Evolutionary conservation across 2,329 filamentous ascomycete genomes (phyloP).

Genomic region (Aureobasidium pullulans): DNA sequence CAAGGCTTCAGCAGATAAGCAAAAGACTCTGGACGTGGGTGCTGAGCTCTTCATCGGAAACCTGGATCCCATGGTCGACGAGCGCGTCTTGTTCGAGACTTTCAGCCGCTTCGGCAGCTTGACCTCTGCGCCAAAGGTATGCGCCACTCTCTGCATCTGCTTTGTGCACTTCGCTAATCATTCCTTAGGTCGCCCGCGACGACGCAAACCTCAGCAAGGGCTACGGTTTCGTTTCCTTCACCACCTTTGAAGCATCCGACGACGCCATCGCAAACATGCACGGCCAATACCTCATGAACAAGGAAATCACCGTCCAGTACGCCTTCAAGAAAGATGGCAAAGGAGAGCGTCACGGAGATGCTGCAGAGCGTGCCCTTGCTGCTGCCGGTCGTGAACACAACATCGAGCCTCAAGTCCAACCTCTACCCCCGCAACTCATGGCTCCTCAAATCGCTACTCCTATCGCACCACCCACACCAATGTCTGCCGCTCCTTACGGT

Average conservation of each 20-base stretch:
- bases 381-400: slow-evolving; percentile 92
- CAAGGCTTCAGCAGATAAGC: slow-evolving; percentile 89
- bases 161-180: background rate
- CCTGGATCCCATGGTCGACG: slow-evolving; percentile 86
- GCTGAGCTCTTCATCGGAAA: slow-evolving; percentile 97
- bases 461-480: slow-evolving; percentile 33
- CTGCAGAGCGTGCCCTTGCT: slow-evolving; percentile 85
- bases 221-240: slow-evolving; percentile 91
- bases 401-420: slow-evolving; percentile 72
- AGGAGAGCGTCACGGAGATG: slow-evolving; percentile 89
- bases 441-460: slow-evolving; percentile 38
- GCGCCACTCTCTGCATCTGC: background rate
- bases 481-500: slow-evolving; percentile 24
- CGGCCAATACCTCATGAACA: slow-evolving; percentile 93
- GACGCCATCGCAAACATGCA: slow-evolving; percentile 88
- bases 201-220: slow-evolving; percentile 85
- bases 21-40: slow-evolving; percentile 89
- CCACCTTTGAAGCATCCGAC: slow-evolving; percentile 88
- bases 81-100: slow-evolving; percentile 91
- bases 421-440: slow-evolving; percentile 67
- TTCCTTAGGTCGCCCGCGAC: slow-evolving; percentile 62
- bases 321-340: slow-evolving; percentile 99
- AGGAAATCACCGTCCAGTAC: slow-evolving; percentile 93
- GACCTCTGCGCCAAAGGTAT: slow-evolving; percentile 75
- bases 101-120: slow-evolving; percentile 88